A percentile compares a stretch with the other conserved stretches of the same genome.
phyloP scores from a whole-genome alignment of 768 basidiomycete species.

The Tricholoma terreum region DNA sequence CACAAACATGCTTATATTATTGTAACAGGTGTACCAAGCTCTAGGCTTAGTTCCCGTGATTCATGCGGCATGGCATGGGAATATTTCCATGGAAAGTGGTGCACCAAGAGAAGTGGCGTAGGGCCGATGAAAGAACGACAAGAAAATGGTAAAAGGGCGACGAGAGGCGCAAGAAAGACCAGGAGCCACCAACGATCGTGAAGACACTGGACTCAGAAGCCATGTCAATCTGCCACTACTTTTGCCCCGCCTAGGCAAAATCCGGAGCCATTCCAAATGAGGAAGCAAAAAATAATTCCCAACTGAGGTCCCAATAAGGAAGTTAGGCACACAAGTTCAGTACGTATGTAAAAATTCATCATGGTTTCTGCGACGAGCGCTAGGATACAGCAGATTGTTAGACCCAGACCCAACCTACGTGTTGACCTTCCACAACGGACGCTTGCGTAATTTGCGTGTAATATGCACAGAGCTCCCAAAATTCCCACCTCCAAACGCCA shows the following conservation, averaged over 20 bases:
- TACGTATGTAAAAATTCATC: not conserved
- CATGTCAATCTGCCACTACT: constrained; percentile 41
- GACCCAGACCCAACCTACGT: constrained; percentile 46
- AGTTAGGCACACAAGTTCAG: constrained; percentile 1
- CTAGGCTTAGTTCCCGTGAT: constrained; percentile 43
- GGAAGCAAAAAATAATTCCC: too few relatives aligned
- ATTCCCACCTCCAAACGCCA: constrained; percentile 77
- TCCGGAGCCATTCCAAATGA: constrained; percentile 28
- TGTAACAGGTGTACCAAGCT: constrained; percentile 42
- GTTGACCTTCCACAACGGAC: constrained; percentile 78
- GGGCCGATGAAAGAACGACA: not conserved
- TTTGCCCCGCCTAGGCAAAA: constrained; percentile 32
- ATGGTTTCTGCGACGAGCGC: not conserved
- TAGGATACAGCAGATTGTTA: not conserved
- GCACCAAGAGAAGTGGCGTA: constrained; percentile 37
- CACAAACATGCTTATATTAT: constrained; percentile 36
- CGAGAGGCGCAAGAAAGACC: constrained; percentile 6
- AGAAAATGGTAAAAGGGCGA: not conserved
- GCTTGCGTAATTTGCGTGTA: constrained; percentile 83
- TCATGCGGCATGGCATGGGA: constrained; percentile 47
- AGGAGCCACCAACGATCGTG: not conserved
- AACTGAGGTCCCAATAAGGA: too few relatives aligned
- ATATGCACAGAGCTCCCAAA: constrained; percentile 79
- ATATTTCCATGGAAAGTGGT: constrained; percentile 50
- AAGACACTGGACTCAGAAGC: constrained; percentile 18